Conservation (phyloP, 169 alveolate species). For the Plasmodium blacklocki region DNA sequence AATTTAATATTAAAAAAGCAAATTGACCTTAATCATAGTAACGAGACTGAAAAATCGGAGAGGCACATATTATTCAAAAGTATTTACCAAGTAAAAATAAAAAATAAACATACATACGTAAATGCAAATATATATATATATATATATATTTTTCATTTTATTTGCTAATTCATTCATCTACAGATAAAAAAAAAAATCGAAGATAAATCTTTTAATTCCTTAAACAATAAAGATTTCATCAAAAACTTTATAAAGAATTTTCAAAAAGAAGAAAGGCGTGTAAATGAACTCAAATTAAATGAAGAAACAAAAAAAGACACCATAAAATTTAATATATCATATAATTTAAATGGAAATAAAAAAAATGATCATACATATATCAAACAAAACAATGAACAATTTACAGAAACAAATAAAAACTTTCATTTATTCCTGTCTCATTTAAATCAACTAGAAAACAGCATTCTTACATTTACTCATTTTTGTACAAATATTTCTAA, state of each 20-base stretch:
- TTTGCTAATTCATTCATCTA: neutral
- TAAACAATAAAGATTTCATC: constrained; percentile 31
- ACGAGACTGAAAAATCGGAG: constrained; percentile 26
- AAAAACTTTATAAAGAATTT: constrained; percentile 2
- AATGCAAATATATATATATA: constrained; percentile 1
- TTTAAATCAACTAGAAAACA: constrained; percentile 40
- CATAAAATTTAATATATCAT: neutral
- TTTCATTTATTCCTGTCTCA: constrained; percentile 18
- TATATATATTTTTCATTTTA: neutral
- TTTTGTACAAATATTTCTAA: constrained; percentile 40
- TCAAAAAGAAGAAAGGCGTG: neutral
- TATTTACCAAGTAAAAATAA: constrained; percentile 13
- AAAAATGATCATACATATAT: constrained; percentile 27
- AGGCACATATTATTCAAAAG: constrained; percentile 31
- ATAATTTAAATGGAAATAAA: constrained; percentile 8
- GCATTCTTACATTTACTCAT: constrained; percentile 40
- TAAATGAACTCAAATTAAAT: neutral
- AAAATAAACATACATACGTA: neutral
- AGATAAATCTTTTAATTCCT: constrained; percentile 58
- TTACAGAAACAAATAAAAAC: constrained; percentile 5
- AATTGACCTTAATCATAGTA: constrained; percentile 15
- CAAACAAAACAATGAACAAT: neutral
- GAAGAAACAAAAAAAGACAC: neutral
- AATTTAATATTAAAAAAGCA: constrained; percentile 26
- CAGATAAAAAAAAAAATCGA: constrained; percentile 49